phyloP scores from a whole-genome alignment of 2,329 filamentous ascomycete genomes.

The Penicillium psychrosexuale region DNA sequence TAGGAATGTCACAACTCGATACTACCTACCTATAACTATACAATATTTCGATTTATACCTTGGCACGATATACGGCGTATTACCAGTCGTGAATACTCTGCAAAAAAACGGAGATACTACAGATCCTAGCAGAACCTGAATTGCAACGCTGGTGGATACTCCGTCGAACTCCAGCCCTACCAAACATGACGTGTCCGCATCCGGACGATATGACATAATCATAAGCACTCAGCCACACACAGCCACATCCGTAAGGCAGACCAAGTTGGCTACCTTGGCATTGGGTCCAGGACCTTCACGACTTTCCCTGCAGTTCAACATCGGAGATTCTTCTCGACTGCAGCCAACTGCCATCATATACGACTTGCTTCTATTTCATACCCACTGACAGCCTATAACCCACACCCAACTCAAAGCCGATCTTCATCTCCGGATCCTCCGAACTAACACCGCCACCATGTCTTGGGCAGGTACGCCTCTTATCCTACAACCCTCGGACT shows the following conservation, averaged over 20 bases:
- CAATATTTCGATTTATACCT: neutral
- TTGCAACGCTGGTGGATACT: neutral
- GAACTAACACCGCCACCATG: slow-evolving; percentile 49
- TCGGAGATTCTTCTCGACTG: neutral
- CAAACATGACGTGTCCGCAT: slow-evolving; percentile 21
- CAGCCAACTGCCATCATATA: neutral
- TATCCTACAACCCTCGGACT: neutral
- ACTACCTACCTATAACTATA: too few relatives aligned
- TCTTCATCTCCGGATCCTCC: neutral
- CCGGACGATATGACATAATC: slow-evolving; percentile 7
- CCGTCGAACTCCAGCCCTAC: slow-evolving; percentile 9
- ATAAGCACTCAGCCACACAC: slow-evolving; percentile 3
- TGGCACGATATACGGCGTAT: neutral
- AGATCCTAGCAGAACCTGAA: neutral
- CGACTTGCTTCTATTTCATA: neutral
- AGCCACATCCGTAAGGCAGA: slow-evolving; percentile 11
- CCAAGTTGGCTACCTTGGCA: slow-evolving; percentile 6
- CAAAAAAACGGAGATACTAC: neutral
- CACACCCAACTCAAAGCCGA: neutral
- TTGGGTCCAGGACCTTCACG: neutral
- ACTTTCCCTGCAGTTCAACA: neutral
- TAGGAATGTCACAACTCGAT: neutral
- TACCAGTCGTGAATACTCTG: neutral
- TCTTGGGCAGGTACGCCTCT: slow-evolving; percentile 63
- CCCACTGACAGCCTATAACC: neutral